phyloP scores from a whole-genome alignment of 1,284 basidiomycete species.

The Agroathelia rolfsii region DNA sequence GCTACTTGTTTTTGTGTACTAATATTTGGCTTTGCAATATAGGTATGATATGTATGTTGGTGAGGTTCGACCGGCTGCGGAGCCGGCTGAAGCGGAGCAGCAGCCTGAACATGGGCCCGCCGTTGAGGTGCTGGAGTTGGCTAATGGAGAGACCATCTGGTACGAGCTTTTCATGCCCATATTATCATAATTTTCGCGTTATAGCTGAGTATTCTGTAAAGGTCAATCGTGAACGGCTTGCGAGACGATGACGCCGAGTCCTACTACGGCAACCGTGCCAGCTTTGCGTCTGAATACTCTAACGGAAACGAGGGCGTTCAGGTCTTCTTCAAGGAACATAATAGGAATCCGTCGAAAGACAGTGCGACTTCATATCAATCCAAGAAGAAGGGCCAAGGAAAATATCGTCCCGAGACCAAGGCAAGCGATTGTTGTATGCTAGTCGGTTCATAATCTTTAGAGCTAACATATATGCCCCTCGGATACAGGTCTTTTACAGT shows the following conservation, averaged over 20 bases:
- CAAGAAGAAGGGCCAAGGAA: conserved; percentile 47
- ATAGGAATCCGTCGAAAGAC: conserved; percentile 52
- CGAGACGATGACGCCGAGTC: conserved; percentile 69
- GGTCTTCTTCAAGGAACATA: conserved; percentile 65
- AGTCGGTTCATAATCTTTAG: conserved; percentile 9
- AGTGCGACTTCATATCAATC: conserved; percentile 53
- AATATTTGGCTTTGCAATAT: conserved; percentile 15
- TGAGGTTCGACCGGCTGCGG: too few relatives aligned
- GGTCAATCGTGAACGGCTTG: conserved; percentile 75
- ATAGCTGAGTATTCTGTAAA: conserved; percentile 21
- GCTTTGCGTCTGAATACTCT: conserved; percentile 68
- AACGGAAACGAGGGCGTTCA: conserved; percentile 47
- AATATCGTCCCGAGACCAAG: conserved; percentile 69
- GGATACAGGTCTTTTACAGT: conserved; percentile 64
- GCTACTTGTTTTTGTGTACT: conserved; percentile 10
- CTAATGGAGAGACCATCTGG: conserved; percentile 79
- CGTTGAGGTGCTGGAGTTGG: conserved; percentile 68
- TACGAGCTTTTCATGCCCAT: conserved; percentile 21
- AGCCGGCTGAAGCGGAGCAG: conserved; percentile 16
- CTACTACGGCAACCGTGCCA: conserved; percentile 52
- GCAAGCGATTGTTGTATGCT: conserved; percentile 32
- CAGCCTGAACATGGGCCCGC: conserved; percentile 46
- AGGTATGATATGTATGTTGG: conserved; percentile 75
- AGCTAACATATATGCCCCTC: conserved; percentile 12
- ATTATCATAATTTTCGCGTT: conserved; percentile 7